These are phyloP conservation scores for Pythium folliculosum DNA, from an alignment of 352 stramenopile genomes.

Conservation along the genomic window DNA sequence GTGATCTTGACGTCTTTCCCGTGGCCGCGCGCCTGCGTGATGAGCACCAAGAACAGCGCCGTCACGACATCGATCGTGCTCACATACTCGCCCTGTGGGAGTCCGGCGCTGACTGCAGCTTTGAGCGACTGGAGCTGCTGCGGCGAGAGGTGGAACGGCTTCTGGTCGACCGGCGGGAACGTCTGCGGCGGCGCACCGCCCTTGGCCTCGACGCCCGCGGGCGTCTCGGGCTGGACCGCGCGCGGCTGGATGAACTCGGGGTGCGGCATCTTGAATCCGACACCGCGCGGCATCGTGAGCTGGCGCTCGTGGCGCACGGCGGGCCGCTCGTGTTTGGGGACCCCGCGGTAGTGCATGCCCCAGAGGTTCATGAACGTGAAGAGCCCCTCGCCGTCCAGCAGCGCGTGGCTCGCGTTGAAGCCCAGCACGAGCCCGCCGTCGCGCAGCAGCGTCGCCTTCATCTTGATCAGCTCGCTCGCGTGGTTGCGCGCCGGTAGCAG, in stretches of 20 bases:
- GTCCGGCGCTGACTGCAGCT: constrained; percentile 14
- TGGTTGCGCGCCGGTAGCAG: constrained; percentile 33
- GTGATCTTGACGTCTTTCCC: constrained; percentile 45
- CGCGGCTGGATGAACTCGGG: constrained; percentile 39
- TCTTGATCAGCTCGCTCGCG: constrained; percentile 32
- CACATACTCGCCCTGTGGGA: constrained; percentile 33
- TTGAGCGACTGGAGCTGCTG: constrained; percentile 53
- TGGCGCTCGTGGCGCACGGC: constrained; percentile 44
- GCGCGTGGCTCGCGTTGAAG: constrained; percentile 40
- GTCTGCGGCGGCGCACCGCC: constrained; percentile 1
- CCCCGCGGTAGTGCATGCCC: constrained; percentile 48
- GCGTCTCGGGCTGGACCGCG: neutral
- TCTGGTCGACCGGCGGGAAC: constrained; percentile 32
- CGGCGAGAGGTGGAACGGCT: constrained; percentile 48
- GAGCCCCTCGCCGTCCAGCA: constrained; percentile 52
- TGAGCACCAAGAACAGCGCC: constrained; percentile 49
- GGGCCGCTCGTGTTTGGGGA: constrained; percentile 31
- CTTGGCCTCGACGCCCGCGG: constrained; percentile 8
- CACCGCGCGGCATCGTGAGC: constrained; percentile 32
- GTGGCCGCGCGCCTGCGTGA: constrained; percentile 48
- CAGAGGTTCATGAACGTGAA: constrained; percentile 71
- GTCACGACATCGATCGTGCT: constrained; percentile 57
- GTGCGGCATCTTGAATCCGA: constrained; percentile 30
- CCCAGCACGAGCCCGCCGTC: constrained; percentile 55
- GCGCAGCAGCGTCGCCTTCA: constrained; percentile 43